Evolutionary conservation across 768 basidiomycete genomes (phyloP).

Genomic region (Russula brevipes): DNA sequence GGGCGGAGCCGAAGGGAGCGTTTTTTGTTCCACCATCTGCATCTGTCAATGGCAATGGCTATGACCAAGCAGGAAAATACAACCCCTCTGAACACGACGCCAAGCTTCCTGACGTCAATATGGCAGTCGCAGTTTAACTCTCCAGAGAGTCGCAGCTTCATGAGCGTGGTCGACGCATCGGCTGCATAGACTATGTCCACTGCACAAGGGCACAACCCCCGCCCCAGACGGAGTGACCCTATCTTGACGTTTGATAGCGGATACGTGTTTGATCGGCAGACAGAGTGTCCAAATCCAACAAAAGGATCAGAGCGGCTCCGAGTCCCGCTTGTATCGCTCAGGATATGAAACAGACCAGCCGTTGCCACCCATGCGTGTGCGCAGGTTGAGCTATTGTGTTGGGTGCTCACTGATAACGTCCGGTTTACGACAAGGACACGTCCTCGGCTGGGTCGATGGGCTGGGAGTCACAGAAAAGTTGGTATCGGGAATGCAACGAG

Average conservation of each 20-base stretch:
- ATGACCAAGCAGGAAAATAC: no score
- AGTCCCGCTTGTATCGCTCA: neutral
- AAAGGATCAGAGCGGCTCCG: neutral
- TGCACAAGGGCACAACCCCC: neutral
- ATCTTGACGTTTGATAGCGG: conserved; percentile 4
- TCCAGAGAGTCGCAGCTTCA: neutral
- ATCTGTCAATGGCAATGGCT: no score
- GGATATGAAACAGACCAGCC: conserved; percentile 16
- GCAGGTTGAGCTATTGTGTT: neutral
- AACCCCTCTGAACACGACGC: no score
- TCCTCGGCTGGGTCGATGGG: conserved; percentile 10
- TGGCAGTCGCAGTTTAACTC: neutral
- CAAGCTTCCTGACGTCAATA: neutral
- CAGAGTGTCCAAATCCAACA: neutral
- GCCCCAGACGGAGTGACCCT: conserved; percentile 2
- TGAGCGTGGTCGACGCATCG: neutral
- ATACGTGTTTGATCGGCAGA: conserved; percentile 8
- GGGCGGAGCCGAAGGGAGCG: no score
- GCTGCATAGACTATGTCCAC: neutral
- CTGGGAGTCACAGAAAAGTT: conserved; percentile 12
- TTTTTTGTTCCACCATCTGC: no score
- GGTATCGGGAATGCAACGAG: conserved; percentile 21
- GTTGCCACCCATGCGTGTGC: neutral
- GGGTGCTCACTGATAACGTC: neutral
- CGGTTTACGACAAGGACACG: neutral